Conservation (phyloP, 2,329 filamentous ascomycete genomes). For the Alternaria longipes region DNA sequence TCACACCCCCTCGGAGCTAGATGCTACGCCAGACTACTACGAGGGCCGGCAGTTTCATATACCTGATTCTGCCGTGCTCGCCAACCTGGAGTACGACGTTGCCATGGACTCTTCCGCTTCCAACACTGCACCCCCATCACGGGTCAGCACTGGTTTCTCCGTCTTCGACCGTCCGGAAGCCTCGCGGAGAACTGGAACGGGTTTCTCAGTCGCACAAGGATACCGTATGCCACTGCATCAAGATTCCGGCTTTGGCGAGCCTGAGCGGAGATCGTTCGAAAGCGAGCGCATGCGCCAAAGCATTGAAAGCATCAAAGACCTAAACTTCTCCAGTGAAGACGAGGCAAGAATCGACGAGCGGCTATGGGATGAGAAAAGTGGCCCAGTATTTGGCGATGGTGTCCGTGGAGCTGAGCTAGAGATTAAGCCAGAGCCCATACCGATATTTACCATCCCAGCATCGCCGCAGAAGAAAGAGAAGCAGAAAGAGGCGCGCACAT, state of each 20-base stretch:
- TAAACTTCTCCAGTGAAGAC: conserved; percentile 19
- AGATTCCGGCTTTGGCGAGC: conserved; percentile 47
- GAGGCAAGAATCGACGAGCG: conserved; percentile 34
- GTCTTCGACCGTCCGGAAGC: conserved; percentile 33
- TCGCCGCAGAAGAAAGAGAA: conserved; percentile 9
- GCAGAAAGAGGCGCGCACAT: background rate
- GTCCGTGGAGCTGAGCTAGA: conserved; percentile 25
- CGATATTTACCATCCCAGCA: conserved; percentile 11
- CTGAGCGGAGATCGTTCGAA: conserved; percentile 31
- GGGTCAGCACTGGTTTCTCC: conserved; percentile 39
- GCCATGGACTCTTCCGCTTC: conserved; percentile 39
- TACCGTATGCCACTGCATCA: conserved; percentile 46
- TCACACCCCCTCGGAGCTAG: conserved; percentile 6
- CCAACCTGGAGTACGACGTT: conserved; percentile 45
- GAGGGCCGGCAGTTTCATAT: conserved; percentile 26
- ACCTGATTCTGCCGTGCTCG: conserved; percentile 33
- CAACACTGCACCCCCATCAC: conserved; percentile 35
- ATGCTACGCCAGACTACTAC: conserved; percentile 15
- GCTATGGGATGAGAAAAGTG: conserved; percentile 40
- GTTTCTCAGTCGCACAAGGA: conserved; percentile 33
- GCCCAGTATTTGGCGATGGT: conserved; percentile 28
- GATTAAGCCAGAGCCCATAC: conserved; percentile 18
- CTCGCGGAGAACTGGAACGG: conserved; percentile 24
- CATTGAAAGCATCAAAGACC: conserved; percentile 32
- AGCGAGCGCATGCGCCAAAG: conserved; percentile 38